Conservation (phyloP, 1,139 yeast genomes). For the Blastobotrys apis region DNA sequence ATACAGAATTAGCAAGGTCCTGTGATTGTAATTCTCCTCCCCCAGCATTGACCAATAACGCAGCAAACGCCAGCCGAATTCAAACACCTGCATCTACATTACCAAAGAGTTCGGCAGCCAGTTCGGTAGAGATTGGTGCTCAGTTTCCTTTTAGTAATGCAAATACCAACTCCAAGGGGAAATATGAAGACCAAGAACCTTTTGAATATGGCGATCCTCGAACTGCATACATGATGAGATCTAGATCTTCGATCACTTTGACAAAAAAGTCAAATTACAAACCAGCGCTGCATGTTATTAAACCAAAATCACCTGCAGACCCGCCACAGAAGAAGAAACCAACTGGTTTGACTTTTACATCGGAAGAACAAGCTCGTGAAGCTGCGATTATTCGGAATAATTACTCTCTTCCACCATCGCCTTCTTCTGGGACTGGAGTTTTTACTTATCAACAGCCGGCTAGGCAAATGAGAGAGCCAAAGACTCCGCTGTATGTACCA, state of each 20-base stretch:
- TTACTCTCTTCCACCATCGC: constrained; percentile 22
- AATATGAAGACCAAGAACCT: background rate
- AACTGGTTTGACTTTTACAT: constrained; percentile 4
- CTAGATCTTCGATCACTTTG: constrained; percentile 5
- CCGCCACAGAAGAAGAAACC: constrained; percentile 1
- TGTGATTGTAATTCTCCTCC: constrained; percentile 11
- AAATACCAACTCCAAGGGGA: background rate
- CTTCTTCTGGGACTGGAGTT: constrained; percentile 5
- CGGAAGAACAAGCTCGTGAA: constrained; percentile 13
- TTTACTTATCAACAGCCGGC: constrained; percentile 3
- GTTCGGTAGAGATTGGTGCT: constrained; percentile 33
- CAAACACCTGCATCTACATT: constrained; percentile 33
- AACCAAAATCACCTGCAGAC: background rate
- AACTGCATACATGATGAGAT: constrained; percentile 6
- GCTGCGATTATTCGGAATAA: constrained; percentile 10
- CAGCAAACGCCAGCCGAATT: constrained; percentile 25
- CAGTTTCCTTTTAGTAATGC: constrained; percentile 31
- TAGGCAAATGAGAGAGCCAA: constrained; percentile 38
- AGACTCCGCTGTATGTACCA: constrained; percentile 83
- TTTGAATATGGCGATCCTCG: constrained; percentile 6
- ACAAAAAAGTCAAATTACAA: constrained; percentile 3
- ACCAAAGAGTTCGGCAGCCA: constrained; percentile 16
- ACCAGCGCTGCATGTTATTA: constrained; percentile 12
- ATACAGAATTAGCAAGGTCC: constrained; percentile 2
- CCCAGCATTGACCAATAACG: background rate